These are phyloP conservation scores for Amanita pallidorosea DNA, from an alignment of 768 basidiomycete genomes.

Conservation along the genomic window DNA sequence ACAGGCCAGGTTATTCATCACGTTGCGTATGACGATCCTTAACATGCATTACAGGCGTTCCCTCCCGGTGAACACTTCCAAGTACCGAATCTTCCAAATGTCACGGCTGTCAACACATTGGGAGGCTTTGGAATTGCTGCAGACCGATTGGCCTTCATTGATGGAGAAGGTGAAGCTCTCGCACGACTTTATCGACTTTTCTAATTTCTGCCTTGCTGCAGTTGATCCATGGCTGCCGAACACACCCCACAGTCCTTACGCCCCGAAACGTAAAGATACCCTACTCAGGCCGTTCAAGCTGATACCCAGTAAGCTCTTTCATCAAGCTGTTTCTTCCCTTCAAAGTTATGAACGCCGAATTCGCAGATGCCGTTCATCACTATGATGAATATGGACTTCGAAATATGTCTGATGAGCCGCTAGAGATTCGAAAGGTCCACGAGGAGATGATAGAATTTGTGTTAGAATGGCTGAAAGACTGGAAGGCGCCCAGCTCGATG, in stretches of 20 bases:
- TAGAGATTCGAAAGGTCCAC: conserved; percentile 74
- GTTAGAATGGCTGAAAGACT: conserved; percentile 44
- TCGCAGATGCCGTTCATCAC: conserved; percentile 61
- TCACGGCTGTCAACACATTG: conserved; percentile 71
- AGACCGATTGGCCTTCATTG: conserved; percentile 80
- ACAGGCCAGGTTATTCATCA: conserved; percentile 11
- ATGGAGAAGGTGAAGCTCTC: conserved; percentile 54
- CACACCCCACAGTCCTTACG: conserved; percentile 73
- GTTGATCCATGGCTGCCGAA: conserved; percentile 92
- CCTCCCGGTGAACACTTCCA: conserved; percentile 65
- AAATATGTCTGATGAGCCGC: conserved; percentile 55
- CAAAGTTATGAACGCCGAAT: background rate
- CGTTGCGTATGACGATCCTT: background rate
- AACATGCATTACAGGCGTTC: conserved; percentile 40
- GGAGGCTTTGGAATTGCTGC: conserved; percentile 80
- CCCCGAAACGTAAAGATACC: conserved; percentile 60
- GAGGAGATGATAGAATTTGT: conserved; percentile 75
- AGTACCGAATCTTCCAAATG: conserved; percentile 67
- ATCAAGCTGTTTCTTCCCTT: background rate
- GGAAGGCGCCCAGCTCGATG: conserved; percentile 1
- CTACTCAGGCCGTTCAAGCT: conserved; percentile 72
- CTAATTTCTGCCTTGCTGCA: conserved; percentile 13
- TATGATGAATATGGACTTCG: conserved; percentile 68
- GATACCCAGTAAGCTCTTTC: conserved; percentile 55
- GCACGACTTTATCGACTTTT: background rate